Conservation (phyloP, 2,329 filamentous ascomycete species). For the Fusarium tupiense region DNA sequence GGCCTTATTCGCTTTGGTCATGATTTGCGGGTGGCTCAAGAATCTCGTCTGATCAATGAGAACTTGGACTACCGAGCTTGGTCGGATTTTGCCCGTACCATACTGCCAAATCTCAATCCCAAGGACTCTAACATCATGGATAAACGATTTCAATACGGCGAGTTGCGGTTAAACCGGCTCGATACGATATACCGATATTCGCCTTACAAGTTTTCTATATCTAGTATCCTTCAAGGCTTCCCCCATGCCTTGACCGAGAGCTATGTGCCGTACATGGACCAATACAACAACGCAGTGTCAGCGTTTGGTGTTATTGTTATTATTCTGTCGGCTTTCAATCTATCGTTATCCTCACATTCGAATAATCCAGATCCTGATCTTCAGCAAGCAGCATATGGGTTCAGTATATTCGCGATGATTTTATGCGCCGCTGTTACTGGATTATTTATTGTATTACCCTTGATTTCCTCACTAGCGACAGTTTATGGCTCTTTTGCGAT, state of each 20-base stretch:
- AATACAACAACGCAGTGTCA: not conserved
- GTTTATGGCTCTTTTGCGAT: not conserved
- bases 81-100: not conserved
- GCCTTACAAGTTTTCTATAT: not conserved
- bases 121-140: not conserved
- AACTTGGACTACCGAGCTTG: not conserved
- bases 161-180: not conserved
- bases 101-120: not conserved
- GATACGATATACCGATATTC: conserved; percentile 2
- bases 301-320: not conserved
- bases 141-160: not conserved
- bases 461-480: not conserved
- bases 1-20: not conserved
- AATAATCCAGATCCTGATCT: not conserved
- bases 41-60: not conserved
- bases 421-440: not conserved
- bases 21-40: not conserved
- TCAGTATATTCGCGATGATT: not conserved
- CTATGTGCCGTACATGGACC: conserved; percentile 4
- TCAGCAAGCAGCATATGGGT: not conserved
- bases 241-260: not conserved
- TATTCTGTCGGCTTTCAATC: not conserved
- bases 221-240: not conserved
- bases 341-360: not conserved
- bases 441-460: not conserved